Conservation (phyloP, 306 rosid genomes). For the Cajanus cajan region DNA sequence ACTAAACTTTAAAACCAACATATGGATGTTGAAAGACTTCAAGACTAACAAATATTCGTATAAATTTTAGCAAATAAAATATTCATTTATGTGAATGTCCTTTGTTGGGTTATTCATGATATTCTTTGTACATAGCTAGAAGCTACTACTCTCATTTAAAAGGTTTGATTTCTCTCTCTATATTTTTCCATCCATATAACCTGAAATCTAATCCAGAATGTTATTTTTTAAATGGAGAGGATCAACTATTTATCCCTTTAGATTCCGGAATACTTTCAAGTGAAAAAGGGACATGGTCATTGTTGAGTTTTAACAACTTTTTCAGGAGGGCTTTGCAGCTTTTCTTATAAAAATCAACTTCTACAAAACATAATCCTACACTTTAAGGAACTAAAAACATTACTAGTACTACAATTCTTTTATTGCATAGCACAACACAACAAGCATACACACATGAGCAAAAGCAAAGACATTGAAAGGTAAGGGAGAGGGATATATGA, state of each 20-base stretch:
- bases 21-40: neutral
- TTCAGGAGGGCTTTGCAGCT: slow-evolving; percentile 12
- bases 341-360: slow-evolving; percentile 15
- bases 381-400: neutral
- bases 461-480: neutral
- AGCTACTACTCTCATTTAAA: too few species aligned
- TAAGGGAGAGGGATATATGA: neutral
- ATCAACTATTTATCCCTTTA: neutral
- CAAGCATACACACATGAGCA: neutral
- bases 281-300: neutral
- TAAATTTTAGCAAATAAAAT: neutral
- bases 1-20: neutral
- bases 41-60: neutral
- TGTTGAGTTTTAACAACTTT: neutral
- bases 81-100: neutral
- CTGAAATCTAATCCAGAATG: neutral
- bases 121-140: too few species aligned
- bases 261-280: neutral
- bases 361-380: slow-evolving; percentile 12
- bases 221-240: neutral
- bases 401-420: neutral
- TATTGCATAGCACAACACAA: slow-evolving; percentile 23
- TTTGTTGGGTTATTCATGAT: too few species aligned
- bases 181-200: too few species aligned
- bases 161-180: too few species aligned